Evolutionary conservation across 371 early-diverging fungal genomes (phyloP).

Genomic region (Dichotomocladium elegans): DNA sequence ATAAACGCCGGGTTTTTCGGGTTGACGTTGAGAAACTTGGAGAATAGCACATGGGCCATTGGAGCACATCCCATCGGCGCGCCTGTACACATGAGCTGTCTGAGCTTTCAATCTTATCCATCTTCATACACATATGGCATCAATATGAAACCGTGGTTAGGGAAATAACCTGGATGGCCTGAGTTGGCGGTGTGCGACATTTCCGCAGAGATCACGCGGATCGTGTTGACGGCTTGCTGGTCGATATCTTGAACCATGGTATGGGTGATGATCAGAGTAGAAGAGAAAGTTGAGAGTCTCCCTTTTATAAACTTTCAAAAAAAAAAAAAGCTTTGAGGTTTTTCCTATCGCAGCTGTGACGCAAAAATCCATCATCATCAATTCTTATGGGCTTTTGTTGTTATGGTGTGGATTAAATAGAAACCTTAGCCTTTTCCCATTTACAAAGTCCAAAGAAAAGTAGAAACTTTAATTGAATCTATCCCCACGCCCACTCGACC

Average conservation of each 20-base stretch:
- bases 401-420: no score
- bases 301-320: no score
- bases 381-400: no score
- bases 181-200: slow-evolving; percentile 91
- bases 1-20: slow-evolving; percentile 86
- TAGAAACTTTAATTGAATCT: no score
- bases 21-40: slow-evolving; percentile 79
- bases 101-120: neutral
- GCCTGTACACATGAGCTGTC: slow-evolving; percentile 38
- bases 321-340: neutral
- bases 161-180: slow-evolving; percentile 88
- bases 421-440: no score
- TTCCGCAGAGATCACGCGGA: slow-evolving; percentile 91
- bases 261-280: neutral
- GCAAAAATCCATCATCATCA: no score
- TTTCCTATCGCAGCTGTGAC: no score
- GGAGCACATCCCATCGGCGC: slow-evolving; percentile 83
- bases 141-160: neutral
- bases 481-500: no score
- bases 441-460: no score
- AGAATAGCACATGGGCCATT: slow-evolving; percentile 90
- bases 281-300: neutral
- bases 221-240: slow-evolving; percentile 79
- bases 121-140: neutral
- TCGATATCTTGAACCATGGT: slow-evolving; percentile 54